These are phyloP conservation scores for Penicillium sp. DNA, from an alignment of 2,329 filamentous ascomycete species.

Conservation along the genomic window DNA sequence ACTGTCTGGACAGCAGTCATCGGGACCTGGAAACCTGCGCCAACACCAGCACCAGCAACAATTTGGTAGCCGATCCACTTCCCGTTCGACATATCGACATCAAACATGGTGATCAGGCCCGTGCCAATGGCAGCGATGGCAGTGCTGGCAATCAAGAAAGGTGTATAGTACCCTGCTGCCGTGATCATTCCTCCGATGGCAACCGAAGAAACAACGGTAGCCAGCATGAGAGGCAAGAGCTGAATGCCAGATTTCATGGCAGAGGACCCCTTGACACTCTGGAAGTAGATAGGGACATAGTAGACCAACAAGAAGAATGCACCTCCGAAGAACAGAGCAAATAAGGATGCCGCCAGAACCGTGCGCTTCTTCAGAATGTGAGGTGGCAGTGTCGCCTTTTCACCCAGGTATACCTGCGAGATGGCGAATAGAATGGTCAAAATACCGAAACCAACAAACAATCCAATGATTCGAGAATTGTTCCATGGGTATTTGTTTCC, in stretches of 20 bases:
- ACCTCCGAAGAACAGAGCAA: slow-evolving; percentile 23
- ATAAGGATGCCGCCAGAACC: slow-evolving; percentile 37
- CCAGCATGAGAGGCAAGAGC: slow-evolving; percentile 31
- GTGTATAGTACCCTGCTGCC: slow-evolving; percentile 34
- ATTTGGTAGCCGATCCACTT: slow-evolving; percentile 39
- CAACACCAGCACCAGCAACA: slow-evolving; percentile 30
- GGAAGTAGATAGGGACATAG: slow-evolving; percentile 39
- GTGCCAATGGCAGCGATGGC: slow-evolving; percentile 29
- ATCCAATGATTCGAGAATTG: slow-evolving; percentile 26
- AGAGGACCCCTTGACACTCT: slow-evolving; percentile 30
- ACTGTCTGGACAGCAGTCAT: slow-evolving; percentile 35
- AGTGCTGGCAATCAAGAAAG: slow-evolving; percentile 29
- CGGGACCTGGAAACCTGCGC: slow-evolving; percentile 33
- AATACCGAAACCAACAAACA: slow-evolving; percentile 30
- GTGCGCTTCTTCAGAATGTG: slow-evolving; percentile 54
- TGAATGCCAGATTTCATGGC: slow-evolving; percentile 32
- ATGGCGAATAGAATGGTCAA: slow-evolving; percentile 47
- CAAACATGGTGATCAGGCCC: slow-evolving; percentile 32
- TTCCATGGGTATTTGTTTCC: slow-evolving; percentile 31
- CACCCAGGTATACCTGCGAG: slow-evolving; percentile 52
- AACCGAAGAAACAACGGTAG: slow-evolving; percentile 17
- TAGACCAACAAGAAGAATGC: slow-evolving; percentile 22
- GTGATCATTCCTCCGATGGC: slow-evolving; percentile 14
- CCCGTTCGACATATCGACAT: slow-evolving; percentile 18
- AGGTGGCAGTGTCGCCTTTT: slow-evolving; percentile 57